A percentile compares a stretch with the other conserved stretches of the same genome.
These are phyloP conservation scores for Millerozyma acaciae DNA, from an alignment of 805 yeast genomes.

Conservation along the genomic window DNA sequence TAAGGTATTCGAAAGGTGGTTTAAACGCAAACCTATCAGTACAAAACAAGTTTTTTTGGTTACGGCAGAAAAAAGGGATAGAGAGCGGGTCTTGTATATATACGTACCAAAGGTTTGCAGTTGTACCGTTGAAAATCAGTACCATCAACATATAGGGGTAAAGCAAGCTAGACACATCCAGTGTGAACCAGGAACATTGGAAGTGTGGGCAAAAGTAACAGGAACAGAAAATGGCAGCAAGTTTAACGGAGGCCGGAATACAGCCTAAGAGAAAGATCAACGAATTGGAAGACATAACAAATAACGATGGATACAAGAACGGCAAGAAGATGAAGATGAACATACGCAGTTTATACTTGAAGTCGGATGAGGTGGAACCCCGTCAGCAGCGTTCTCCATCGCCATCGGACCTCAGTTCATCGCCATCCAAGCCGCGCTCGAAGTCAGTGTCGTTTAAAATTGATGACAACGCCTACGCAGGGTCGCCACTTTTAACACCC, in stretches of 20 bases:
- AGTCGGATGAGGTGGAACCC: constrained; percentile 11
- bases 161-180: too few species aligned
- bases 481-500: constrained; percentile 38
- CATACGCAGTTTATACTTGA: constrained; percentile 7
- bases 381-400: constrained; percentile 18
- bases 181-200: too few species aligned
- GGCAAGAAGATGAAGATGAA: constrained; percentile 21
- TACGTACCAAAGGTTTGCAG: too few species aligned
- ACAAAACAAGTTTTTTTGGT: too few species aligned
- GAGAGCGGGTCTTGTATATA: too few species aligned
- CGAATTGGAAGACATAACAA: constrained; percentile 38
- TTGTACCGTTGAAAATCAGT: too few species aligned
- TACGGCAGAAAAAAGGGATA: too few species aligned
- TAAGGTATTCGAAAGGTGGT: too few species aligned
- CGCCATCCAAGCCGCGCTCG: constrained; percentile 15
- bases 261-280: constrained; percentile 27
- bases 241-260: constrained; percentile 22
- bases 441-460: constrained; percentile 28
- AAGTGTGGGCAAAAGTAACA: neutral
- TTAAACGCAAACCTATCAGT: too few species aligned
- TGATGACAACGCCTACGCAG: constrained; percentile 23
- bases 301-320: constrained; percentile 19
- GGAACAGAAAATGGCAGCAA: constrained; percentile 27
- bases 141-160: too few species aligned
- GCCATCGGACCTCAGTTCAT: constrained; percentile 18